A percentile compares a stretch with the other conserved stretches of the same genome.
Conservation (phyloP, 2,329 filamentous ascomycete species). For the Fusarium burgessii region DNA sequence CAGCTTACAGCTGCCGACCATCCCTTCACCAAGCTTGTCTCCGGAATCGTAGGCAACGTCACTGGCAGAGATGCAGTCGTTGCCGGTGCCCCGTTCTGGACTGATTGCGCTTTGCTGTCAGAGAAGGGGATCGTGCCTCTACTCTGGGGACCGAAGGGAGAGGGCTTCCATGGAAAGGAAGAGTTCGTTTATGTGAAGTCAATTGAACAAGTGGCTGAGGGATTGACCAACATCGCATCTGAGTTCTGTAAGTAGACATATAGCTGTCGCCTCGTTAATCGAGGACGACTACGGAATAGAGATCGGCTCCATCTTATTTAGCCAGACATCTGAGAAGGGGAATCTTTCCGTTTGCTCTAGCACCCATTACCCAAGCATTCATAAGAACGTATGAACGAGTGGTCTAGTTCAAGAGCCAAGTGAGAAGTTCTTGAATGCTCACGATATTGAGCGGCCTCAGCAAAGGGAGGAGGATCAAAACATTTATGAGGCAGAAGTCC, state of each 20-base stretch:
- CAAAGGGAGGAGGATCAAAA: neutral
- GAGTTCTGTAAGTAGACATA: conserved; percentile 47
- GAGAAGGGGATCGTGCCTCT: conserved; percentile 59
- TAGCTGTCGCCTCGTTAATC: neutral
- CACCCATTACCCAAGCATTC: neutral
- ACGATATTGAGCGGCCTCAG: neutral
- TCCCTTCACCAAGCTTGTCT: conserved; percentile 53
- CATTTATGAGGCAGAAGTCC: neutral
- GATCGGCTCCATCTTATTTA: neutral
- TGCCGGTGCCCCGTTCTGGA: conserved; percentile 58
- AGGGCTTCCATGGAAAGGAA: conserved; percentile 62
- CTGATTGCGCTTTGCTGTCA: conserved; percentile 62
- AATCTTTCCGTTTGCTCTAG: neutral
- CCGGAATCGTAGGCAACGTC: conserved; percentile 43
- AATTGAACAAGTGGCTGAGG: conserved; percentile 50
- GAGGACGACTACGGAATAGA: neutral
- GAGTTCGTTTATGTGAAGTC: conserved; percentile 63
- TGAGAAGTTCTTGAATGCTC: neutral
- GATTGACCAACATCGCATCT: conserved; percentile 44
- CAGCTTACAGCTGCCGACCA: conserved; percentile 57
- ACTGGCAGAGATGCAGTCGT: conserved; percentile 47
- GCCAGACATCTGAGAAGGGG: too few relatives aligned
- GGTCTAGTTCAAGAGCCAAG: neutral
- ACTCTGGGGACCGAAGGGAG: conserved; percentile 60
- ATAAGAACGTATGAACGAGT: neutral